phyloP scores from a whole-genome alignment of 2,329 filamentous ascomycete species.

The Colletotrichum sojae region DNA sequence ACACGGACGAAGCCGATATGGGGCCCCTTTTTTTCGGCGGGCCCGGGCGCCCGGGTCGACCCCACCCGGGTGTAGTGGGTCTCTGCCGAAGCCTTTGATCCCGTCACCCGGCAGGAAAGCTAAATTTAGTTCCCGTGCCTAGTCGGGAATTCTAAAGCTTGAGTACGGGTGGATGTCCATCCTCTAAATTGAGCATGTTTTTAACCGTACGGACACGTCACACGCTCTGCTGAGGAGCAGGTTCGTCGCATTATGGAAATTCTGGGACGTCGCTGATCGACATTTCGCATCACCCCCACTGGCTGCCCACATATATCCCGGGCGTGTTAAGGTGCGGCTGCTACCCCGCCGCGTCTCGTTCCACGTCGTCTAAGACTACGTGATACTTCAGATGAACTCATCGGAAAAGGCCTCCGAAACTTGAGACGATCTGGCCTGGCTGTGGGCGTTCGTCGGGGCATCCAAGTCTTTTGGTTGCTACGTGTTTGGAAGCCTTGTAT shows the following conservation, averaged over 20 bases:
- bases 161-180: background rate
- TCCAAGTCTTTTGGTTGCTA: too few species aligned
- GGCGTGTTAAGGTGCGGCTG: background rate
- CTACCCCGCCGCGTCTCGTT: background rate
- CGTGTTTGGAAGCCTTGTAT: too few species aligned
- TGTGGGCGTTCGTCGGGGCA: too few species aligned
- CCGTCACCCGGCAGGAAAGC: background rate
- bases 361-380: background rate
- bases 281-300: conserved; percentile 11
- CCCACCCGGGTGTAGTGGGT: background rate
- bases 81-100: background rate
- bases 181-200: conserved; percentile 12
- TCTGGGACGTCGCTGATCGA: background rate
- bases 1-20: conserved; percentile 1
- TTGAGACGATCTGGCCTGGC: too few species aligned
- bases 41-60: background rate
- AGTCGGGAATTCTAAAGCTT: conserved; percentile 5
- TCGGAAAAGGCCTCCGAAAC: too few species aligned
- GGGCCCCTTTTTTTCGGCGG: background rate
- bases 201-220: background rate
- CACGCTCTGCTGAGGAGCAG: background rate
- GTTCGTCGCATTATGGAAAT: background rate
- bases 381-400: too few species aligned
- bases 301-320: conserved; percentile 1
- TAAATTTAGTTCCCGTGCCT: conserved; percentile 15